Base-by-base conservation (phyloP, 352 stramenopile species). In the Halophytophthora polymorphica region DNA sequence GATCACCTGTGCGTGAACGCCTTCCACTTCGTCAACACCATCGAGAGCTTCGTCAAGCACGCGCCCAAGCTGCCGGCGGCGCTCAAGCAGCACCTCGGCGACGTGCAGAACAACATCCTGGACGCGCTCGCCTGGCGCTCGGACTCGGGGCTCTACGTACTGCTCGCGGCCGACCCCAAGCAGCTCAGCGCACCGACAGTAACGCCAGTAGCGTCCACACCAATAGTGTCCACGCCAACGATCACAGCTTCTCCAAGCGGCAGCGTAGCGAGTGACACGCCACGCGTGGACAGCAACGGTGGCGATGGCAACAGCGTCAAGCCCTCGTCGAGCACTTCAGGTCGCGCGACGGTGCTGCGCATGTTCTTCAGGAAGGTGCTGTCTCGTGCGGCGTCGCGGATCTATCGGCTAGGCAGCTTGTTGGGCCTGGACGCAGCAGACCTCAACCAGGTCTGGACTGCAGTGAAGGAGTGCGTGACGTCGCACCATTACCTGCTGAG, bases 281-380 rank as follows among this genome's bases (percentile, higher is more conserved):
- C 50, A 38, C 11, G 34, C 39, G 43, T 54, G n/a, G 57, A 66
- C 5, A 42, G 43, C 13, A 55, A 33, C 43, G 13, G 21, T 18
- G n/a, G 33, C 15, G 15, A 38, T 38, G 34, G 28, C 43, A 40
- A 44, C 35, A 47, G 22, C 4, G 4, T 12, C 50, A 17, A 42
- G 12, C 17, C 29, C 35, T 13, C 40, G 22, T 49, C 2, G 47
- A 33, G 35, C 7, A 25, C 47, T 23, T 38, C 29, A 14, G 50
- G 53, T 17, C 67, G 76, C 45, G 67, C 66, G 6, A 73, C 60
- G 3, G 77, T 86, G 22, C 72, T 95, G n/a, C 80, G 88, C 50
- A 64, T 93, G 2, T 93, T 95, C 52, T 93, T 92, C 40, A 75
- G 83, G n/a, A 93, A 92, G 64, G 79, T 91, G 25, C 38, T 95